Conservation (phyloP, 192 early-diverging fungal species). For the Podochytrium sp. region DNA sequence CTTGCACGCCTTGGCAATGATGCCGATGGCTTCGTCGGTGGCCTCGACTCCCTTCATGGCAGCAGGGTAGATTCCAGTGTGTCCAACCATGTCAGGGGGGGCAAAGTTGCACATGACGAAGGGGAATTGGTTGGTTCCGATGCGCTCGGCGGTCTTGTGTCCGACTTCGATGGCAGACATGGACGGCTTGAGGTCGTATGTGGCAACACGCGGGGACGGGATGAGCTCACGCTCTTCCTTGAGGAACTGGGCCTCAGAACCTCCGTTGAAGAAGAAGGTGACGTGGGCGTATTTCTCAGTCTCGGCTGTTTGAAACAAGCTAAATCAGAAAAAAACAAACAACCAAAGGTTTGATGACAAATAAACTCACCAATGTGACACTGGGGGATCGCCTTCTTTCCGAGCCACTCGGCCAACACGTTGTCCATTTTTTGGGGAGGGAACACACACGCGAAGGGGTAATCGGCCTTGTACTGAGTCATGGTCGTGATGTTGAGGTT, state of each 20-base stretch:
- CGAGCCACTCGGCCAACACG: conserved; percentile 95
- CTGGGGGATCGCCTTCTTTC: conserved; percentile 85
- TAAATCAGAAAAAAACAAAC: not conserved
- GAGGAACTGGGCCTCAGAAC: conserved; percentile 87
- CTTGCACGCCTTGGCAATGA: conserved; percentile 92
- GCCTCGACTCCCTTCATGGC: conserved; percentile 90
- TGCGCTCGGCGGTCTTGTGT: conserved; percentile 85
- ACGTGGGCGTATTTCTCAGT: conserved; percentile 99
- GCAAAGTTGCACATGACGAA: conserved; percentile 99
- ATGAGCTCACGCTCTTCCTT: conserved; percentile 90
- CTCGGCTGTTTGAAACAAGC: conserved; percentile 70
- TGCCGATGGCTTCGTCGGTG: conserved; percentile 94
- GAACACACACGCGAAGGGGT: conserved; percentile 94
- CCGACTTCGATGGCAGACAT: conserved; percentile 92
- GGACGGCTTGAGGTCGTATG: conserved; percentile 95
- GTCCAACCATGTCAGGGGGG: conserved; percentile 83
- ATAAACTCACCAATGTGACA: conserved; percentile 78
- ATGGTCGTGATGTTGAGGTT: conserved; percentile 78
- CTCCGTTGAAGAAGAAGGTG: conserved; percentile 99
- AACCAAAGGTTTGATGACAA: no score
- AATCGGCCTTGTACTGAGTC: conserved; percentile 98
- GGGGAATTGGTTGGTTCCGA: conserved; percentile 78
- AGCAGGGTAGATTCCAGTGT: conserved; percentile 94
- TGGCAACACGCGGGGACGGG: conserved; percentile 92
- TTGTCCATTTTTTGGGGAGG: conserved; percentile 97